Base-by-base conservation (phyloP, 2,329 filamentous ascomycete genomes). In the Alternaria dauci region DNA sequence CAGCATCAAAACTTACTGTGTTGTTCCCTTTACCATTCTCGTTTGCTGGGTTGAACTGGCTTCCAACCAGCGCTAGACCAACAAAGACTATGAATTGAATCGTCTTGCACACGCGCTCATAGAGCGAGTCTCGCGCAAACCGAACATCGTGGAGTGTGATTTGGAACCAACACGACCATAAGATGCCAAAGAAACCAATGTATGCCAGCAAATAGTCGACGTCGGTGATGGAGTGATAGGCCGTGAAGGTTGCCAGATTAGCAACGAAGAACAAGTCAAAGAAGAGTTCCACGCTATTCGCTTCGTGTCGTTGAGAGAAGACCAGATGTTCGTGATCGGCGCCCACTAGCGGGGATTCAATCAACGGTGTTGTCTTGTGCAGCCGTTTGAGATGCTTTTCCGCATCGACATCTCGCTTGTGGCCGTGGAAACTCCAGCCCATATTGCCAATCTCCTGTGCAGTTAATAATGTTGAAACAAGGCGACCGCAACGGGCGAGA, bases 61-160 rank as follows among this genome's bases (percentile, higher is more conserved):
- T 75, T 8, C 76, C 77, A 5, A 76, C 76, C 7, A 79, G 66
- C 46, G 77, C 76, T 38, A 79, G 57, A 5, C 76, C 77, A 18
- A 79, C 76, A 51, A 79, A 78, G 4, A 71, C 70, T 30, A 76
- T 75, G 61, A 78, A 78, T 52, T 79, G 77, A 1, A 76, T 52
- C 3, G 71, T 71, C 61, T 79, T 79, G 72, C 76, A 78, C 8
- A 66, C 57, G 8, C 77, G 72, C 67, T 79, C 77, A 56, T 77
- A 79, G 2, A 79, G 66, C 11, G 71, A 75, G 52, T 79, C 77
- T 51, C 76, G 69, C 2, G 77, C 75, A 61, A 79, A 79, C 1
- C 76, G 74, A n/a, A 79, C 76, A 73, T 79, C 77, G 59, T 79
- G 75, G 5, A 79, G 71, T 12, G 75, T 78, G 50, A 78, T 72